phyloP scores from a whole-genome alignment of 2,329 filamentous ascomycete genomes.

The Leptodontidium sp. region DNA sequence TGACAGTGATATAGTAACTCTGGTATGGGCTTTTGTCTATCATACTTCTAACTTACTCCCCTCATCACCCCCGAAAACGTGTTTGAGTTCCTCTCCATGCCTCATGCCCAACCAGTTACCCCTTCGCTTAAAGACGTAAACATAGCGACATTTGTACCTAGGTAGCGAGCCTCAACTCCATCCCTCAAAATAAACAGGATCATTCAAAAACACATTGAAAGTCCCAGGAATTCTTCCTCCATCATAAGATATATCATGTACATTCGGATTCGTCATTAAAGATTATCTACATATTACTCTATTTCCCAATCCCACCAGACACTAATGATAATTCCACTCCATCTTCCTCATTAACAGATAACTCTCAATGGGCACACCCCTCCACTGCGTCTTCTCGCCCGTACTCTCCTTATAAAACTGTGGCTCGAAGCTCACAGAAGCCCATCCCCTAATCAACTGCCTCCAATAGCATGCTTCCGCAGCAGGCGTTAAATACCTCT shows the following conservation, averaged over 20 bases:
- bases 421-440: slow-evolving; percentile 32
- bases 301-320: not conserved
- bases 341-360: slow-evolving; percentile 23
- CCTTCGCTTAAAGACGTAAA: too few species aligned
- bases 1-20: not conserved
- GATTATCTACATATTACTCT: slow-evolving; percentile 11
- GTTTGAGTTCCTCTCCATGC: too few species aligned
- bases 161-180: too few species aligned
- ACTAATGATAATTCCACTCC: slow-evolving; percentile 18
- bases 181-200: too few species aligned
- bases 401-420: slow-evolving; percentile 22
- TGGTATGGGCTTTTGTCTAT: not conserved
- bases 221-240: too few species aligned
- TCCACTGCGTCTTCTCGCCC: slow-evolving; percentile 19
- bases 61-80: too few species aligned
- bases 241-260: not conserved
- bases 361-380: slow-evolving; percentile 33
- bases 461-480: slow-evolving; percentile 62
- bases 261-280: slow-evolving; percentile 11
- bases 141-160: too few species aligned
- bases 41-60: too few species aligned
- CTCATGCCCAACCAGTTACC: too few species aligned
- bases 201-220: too few species aligned
- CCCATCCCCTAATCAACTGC: slow-evolving; percentile 31
- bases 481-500: slow-evolving; percentile 61